Evolutionary conservation across 768 basidiomycete genomes (phyloP).

Genomic region (Coprinopsis strossmayeri): DNA sequence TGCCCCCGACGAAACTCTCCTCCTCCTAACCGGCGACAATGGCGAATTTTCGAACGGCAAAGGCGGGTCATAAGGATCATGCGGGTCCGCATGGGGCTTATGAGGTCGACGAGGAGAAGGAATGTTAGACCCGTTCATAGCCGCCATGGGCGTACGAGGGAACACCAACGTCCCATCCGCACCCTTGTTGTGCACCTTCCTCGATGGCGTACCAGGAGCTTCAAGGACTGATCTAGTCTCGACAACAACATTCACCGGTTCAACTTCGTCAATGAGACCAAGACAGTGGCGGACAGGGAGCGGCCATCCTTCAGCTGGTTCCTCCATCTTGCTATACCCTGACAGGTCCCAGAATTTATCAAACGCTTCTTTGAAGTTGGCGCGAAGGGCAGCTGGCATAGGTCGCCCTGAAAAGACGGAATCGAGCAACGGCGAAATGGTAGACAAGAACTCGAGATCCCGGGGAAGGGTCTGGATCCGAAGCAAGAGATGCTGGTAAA

Average conservation of each 20-base stretch:
- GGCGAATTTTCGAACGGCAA: constrained; percentile 17
- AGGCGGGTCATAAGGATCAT: constrained; percentile 16
- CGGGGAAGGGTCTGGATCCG: constrained; percentile 42
- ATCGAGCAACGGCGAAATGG: constrained; percentile 44
- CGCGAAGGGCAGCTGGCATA: constrained; percentile 25
- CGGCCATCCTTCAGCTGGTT: constrained; percentile 51
- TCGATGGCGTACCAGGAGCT: constrained; percentile 10
- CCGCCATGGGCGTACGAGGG: constrained; percentile 17
- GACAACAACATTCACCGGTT: background rate
- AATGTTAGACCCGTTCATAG: constrained; percentile 14
- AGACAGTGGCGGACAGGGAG: constrained; percentile 24
- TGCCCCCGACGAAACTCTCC: constrained; percentile 8
- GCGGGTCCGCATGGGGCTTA: constrained; percentile 12
- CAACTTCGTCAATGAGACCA: constrained; percentile 12
- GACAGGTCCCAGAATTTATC: constrained; percentile 50
- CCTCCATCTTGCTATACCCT: constrained; percentile 31
- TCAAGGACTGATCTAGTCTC: background rate
- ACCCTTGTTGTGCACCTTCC: constrained; percentile 1
- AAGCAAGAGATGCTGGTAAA: constrained; percentile 57
- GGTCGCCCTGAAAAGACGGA: constrained; percentile 53
- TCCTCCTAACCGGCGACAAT: constrained; percentile 17
- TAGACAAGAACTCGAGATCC: constrained; percentile 33
- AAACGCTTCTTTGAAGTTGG: constrained; percentile 43
- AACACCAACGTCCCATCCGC: constrained; percentile 13
- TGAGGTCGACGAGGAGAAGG: constrained; percentile 23